Percentiles rank a stretch among this genome's conserved stretches.
phyloP scores from a whole-genome alignment of 139 green algal genomes.

The Tetraselmis chui region DNA sequence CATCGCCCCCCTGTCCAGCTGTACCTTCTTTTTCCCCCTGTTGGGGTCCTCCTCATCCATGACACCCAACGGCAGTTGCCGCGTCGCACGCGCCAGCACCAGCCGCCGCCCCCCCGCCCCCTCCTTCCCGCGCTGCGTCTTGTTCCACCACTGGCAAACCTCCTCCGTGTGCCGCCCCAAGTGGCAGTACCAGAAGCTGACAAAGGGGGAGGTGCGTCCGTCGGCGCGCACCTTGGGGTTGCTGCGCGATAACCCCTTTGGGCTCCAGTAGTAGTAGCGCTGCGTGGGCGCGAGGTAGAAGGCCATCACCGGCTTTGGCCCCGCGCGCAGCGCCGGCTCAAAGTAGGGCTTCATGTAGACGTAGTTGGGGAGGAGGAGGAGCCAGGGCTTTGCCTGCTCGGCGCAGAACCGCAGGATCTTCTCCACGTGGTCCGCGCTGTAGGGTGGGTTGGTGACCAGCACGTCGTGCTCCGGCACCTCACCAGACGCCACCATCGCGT shows the following conservation, averaged over 20 bases:
- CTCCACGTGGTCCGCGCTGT: constrained; percentile 22
- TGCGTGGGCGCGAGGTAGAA: constrained; percentile 21
- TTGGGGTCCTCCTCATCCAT: neutral
- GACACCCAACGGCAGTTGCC: neutral
- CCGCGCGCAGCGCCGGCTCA: neutral
- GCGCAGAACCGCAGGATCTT: constrained; percentile 14
- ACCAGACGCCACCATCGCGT: neutral
- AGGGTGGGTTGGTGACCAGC: constrained; percentile 28
- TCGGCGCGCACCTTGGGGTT: neutral
- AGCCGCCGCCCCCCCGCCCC: neutral
- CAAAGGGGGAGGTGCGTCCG: constrained; percentile 23
- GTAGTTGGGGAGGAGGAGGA: constrained; percentile 26
- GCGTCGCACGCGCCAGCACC: neutral
- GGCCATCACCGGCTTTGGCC: neutral
- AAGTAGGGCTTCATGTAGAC: neutral
- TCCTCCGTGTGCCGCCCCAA: neutral
- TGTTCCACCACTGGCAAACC: neutral
- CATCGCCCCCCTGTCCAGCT: neutral
- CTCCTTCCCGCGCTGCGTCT: neutral
- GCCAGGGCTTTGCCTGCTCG: constrained; percentile 10
- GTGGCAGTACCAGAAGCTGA: constrained; percentile 22
- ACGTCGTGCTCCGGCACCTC: constrained; percentile 24
- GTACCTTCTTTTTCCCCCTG: neutral
- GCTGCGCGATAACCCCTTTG: constrained; percentile 8
- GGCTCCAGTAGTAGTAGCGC: constrained; percentile 25